Conservation (phyloP, 805 yeast species). For the Candida nitratophila region DNA sequence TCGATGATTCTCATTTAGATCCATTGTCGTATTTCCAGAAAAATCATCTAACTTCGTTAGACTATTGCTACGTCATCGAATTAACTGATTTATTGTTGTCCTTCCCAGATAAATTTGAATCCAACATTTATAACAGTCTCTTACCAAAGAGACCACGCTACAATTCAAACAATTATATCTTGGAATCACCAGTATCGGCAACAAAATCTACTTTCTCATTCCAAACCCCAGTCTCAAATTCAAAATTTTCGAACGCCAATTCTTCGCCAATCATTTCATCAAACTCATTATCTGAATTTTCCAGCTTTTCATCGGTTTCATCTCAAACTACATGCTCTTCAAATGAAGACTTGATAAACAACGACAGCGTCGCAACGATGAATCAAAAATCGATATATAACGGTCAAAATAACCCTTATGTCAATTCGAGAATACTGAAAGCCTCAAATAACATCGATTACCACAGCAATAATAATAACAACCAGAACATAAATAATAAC, state of each 20-base stretch:
- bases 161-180: not conserved
- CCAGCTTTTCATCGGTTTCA: slow-evolving; percentile 25
- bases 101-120: not conserved
- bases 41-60: not conserved
- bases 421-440: not conserved
- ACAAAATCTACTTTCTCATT: slow-evolving; percentile 1
- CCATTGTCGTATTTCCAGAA: not conserved
- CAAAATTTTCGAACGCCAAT: not conserved
- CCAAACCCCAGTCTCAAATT: not conserved
- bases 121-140: not conserved
- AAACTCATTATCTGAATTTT: slow-evolving; percentile 26
- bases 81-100: not conserved
- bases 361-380: not conserved
- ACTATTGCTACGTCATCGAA: not conserved
- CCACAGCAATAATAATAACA: not conserved
- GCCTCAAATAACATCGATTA: not conserved
- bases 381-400: not conserved
- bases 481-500: not conserved
- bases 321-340: slow-evolving; percentile 24
- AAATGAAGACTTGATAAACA: slow-evolving; percentile 10
- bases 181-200: slow-evolving; percentile 2
- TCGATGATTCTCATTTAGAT: not conserved
- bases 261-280: slow-evolving; percentile 3
- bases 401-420: too few relatives aligned
- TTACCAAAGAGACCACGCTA: not conserved